These are phyloP conservation scores for Fomitiporia mediterranea DNA, from an alignment of 1,284 basidiomycete species.

Conservation along the genomic window DNA sequence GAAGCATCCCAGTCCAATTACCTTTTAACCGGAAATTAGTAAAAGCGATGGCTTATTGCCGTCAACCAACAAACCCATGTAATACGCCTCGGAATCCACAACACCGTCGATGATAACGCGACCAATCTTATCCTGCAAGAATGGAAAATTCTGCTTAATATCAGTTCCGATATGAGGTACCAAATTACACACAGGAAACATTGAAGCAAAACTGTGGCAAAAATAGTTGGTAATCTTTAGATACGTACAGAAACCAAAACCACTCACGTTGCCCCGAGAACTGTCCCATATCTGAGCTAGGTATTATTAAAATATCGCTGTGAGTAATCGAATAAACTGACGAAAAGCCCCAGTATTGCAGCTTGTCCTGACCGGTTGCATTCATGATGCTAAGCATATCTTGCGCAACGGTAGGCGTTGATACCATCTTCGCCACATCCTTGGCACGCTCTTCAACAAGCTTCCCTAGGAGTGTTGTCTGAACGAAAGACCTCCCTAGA, in stretches of 20 bases:
- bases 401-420: constrained; percentile 23
- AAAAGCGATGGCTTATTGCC: too few species aligned
- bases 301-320: too few species aligned
- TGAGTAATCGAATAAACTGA: constrained; percentile 15
- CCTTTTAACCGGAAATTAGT: too few species aligned
- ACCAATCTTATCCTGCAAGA: constrained; percentile 24
- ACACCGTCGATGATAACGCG: constrained; percentile 23
- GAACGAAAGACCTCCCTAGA: neutral
- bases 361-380: constrained; percentile 26
- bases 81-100: constrained; percentile 15
- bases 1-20: constrained; percentile 21
- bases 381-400: constrained; percentile 29
- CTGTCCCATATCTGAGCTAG: constrained; percentile 24
- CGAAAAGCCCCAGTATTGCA: constrained; percentile 31
- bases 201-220: constrained; percentile 22
- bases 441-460: neutral
- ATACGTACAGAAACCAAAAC: neutral
- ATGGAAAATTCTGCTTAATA: too few species aligned
- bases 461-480: neutral
- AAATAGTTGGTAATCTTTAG: neutral
- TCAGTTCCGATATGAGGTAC: too few species aligned
- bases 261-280: constrained; percentile 24
- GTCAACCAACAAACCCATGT: neutral
- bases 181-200: constrained; percentile 25
- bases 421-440: constrained; percentile 8